These are phyloP conservation scores for Theobroma grandiflorum DNA, from an alignment of 441 rosid genomes.

Conservation along the genomic window DNA sequence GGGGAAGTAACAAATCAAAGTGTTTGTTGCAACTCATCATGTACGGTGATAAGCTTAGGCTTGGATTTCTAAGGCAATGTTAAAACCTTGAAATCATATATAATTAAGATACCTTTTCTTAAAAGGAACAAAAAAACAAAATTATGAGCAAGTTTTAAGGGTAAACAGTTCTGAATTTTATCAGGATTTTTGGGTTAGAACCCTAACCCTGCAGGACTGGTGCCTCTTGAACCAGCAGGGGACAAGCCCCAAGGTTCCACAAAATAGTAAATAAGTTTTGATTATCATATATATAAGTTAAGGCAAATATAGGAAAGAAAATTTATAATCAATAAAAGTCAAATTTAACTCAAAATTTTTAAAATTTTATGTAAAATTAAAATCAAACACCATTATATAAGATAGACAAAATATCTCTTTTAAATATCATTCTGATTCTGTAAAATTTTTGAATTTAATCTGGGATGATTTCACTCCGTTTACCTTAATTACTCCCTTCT, in stretches of 20 bases:
- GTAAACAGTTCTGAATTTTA: neutral
- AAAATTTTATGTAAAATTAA: no score
- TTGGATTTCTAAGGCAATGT: neutral
- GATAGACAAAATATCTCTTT: no score
- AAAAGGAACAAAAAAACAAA: neutral
- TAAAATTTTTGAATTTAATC: no score
- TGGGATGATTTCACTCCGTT: no score
- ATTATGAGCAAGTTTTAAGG: neutral
- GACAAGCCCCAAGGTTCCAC: neutral
- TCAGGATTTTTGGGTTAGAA: no score
- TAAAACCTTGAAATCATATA: neutral
- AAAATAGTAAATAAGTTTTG: neutral
- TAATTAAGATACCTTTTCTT: neutral
- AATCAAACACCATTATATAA: no score
- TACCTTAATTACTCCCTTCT: neutral
- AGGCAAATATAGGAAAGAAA: no score
- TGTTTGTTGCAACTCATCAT: slow-evolving; percentile 4
- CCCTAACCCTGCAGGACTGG: neutral
- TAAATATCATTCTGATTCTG: no score
- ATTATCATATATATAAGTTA: neutral
- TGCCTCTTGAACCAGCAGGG: neutral
- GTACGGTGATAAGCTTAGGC: neutral
- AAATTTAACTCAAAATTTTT: no score
- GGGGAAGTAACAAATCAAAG: neutral
- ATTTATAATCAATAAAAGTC: no score